Evolutionary conservation across 2,329 filamentous ascomycete species (phyloP), one percentile per base, ranked within the genome.

Genomic region (Lojkania enalia): DNA sequence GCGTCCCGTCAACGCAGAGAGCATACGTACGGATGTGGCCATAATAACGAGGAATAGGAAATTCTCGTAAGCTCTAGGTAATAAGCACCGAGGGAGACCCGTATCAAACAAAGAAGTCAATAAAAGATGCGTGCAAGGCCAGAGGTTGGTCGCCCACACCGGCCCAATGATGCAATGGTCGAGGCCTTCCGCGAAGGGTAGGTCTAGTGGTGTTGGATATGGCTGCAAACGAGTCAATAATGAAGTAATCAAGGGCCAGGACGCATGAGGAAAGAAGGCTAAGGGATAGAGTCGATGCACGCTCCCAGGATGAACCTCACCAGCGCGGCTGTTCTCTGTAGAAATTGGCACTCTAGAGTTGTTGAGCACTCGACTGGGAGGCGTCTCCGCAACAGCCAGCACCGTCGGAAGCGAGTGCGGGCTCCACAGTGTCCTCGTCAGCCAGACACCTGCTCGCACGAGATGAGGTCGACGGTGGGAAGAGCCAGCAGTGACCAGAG

Each of bases 401-500:
- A n/a, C n/a, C n/a, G n/a, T n/a, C n/a, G n/a, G n/a, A n/a, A n/a
- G n/a, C n/a, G n/a, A n/a, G n/a, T n/a, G n/a, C n/a, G n/a, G n/a
- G 33, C 11, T 18, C 33, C 12, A 20, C 33, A 36, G 18, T 33
- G 30, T 16, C 33, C 5, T 36, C 15, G 14, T 36, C 14, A 16
- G 21, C 23, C 7, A n/a, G 7, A 21, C 9, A 9, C 6, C 14
- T 19, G 20, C n/a, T 15, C 19, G 19, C 11, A 13, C n/a, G 35
- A 38, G 35, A 38, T 38, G 35, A 38, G 20, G 14, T 25, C 27
- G 27, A 11, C 19, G 38, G 27, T 41, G 38, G 18, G 21, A 20
- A 42, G 39, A 15, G n/a, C n/a, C 21, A 23, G 21, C 23, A 31
- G 30, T 42, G 39, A 30, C 29, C 39, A 42, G 29, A 42, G 16